Evolutionary conservation across 305 asterid genomes (phyloP), one percentile per base, ranked within the genome.

Genomic region (Fraxinus angustifolia): DNA sequence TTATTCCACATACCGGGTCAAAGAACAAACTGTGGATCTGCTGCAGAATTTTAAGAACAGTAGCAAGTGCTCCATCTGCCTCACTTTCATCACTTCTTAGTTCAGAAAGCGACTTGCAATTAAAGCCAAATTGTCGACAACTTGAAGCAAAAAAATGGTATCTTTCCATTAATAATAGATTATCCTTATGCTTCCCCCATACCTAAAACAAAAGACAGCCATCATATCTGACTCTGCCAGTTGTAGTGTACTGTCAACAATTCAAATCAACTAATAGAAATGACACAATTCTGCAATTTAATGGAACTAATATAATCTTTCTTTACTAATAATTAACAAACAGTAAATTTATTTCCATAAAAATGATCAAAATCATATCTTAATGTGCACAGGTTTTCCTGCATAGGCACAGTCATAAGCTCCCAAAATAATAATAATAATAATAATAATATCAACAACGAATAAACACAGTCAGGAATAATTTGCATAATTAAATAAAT

Each of bases 121-220:
- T 83, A 71, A 87, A 83, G 75, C 96, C 95, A 76, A 95, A 92
- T 74, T 91, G 90, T 84, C 88, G 90, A 87, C 96, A 90, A 83
- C 97, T 95, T 23, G 99, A 95, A 81, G 95, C 93, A 79, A 95
- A 95, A 81, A 88, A 95, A 87, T 92, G 97, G 83, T 95, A 95
- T 81, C 97, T 87, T 77, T 94, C 99, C 97, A 95, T 92, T 82
- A 92, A 78, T 87, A 95, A 92, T 77, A 95, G 80, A 80, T 94
- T 95, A 2, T 92, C 98, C 88, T 79, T 90, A 35, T 95, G 94
- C 86, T 93, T 90, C 76, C 80, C 88, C 98, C 98, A 94, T 26
- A 95, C 99, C 99, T 93, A 65, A 81, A 71, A 73, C 19, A 76
- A n/a, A 73, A 2, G 36, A 79, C 38, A 3, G 31, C 30, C 58